A percentile compares a stretch with the other conserved stretches of the same genome.
Conservation (phyloP, 179 eudicot genomes). For the Spergularia azorica region DNA sequence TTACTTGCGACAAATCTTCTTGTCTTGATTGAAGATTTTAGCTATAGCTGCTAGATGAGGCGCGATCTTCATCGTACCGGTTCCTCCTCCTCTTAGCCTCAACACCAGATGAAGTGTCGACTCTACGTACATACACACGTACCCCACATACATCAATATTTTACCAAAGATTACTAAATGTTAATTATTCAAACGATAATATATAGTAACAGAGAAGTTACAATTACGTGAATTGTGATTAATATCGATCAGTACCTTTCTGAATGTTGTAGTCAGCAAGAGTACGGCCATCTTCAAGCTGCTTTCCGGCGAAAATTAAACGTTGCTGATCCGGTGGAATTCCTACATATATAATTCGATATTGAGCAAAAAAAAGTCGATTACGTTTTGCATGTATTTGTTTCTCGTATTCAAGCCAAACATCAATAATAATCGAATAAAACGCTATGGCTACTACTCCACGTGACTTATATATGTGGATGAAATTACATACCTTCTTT, state of each 20-base stretch:
- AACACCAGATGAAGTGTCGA: background rate
- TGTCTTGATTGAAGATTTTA: background rate
- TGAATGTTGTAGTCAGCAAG: conserved; percentile 1
- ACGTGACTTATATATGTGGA: too few relatives aligned
- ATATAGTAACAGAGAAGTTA: background rate
- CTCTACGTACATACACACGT: background rate
- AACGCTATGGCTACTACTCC: too few relatives aligned
- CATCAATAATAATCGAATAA: too few relatives aligned
- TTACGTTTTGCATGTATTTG: too few relatives aligned
- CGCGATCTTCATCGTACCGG: background rate
- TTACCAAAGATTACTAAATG: background rate
- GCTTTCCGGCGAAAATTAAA: background rate
- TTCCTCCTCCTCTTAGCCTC: conserved; percentile 3
- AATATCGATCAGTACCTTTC: too few relatives aligned
- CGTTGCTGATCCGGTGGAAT: background rate
- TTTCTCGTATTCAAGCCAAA: too few relatives aligned
- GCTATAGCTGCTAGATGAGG: background rate
- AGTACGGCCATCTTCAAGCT: background rate
- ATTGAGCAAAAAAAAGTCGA: too few relatives aligned
- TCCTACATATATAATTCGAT: background rate
- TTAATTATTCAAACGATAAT: background rate
- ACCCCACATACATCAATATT: too few relatives aligned
- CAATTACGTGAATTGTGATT: too few relatives aligned
- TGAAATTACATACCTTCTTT: background rate
- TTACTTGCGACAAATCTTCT: background rate